Evolutionary conservation across 1,284 basidiomycete genomes (phyloP).

Genomic region (Agroathelia rolfsii): DNA sequence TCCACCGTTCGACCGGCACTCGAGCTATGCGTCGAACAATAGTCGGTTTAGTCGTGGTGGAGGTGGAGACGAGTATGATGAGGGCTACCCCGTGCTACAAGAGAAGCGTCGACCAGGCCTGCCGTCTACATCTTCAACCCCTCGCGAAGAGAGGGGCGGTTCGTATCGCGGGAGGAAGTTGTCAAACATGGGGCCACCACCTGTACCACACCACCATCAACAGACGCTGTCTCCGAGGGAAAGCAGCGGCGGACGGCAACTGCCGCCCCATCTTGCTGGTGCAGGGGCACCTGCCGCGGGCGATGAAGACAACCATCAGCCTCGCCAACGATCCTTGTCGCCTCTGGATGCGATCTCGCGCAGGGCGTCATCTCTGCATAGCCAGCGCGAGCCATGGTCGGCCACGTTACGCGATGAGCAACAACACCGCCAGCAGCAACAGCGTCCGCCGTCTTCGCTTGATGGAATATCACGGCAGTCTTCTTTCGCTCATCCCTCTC

Average conservation of each 20-base stretch:
- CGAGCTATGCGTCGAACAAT: no score
- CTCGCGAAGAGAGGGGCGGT: not conserved
- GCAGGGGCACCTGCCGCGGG: conserved; percentile 17
- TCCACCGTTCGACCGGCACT: no score
- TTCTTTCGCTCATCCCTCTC: conserved; percentile 27
- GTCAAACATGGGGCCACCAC: conserved; percentile 37
- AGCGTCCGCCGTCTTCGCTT: no score
- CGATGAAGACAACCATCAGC: no score
- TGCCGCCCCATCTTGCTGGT: conserved; percentile 37
- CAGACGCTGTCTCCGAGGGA: no score
- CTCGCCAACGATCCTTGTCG: conserved; percentile 22
- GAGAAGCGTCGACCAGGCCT: no score
- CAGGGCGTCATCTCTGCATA: conserved; percentile 10
- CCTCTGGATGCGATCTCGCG: conserved; percentile 28
- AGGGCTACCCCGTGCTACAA: no score
- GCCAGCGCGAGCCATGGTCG: conserved; percentile 9
- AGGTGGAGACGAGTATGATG: no score
- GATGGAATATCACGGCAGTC: no score
- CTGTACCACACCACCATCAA: conserved; percentile 31
- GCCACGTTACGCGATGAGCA: conserved; percentile 7
- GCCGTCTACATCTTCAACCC: conserved; percentile 8
- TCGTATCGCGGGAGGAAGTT: conserved; percentile 28
- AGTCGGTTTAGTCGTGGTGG: no score
- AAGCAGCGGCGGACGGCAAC: no score
- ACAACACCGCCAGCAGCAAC: no score